phyloP scores from a whole-genome alignment of 179 eudicot species.

The Gypsophila paniculata region DNA sequence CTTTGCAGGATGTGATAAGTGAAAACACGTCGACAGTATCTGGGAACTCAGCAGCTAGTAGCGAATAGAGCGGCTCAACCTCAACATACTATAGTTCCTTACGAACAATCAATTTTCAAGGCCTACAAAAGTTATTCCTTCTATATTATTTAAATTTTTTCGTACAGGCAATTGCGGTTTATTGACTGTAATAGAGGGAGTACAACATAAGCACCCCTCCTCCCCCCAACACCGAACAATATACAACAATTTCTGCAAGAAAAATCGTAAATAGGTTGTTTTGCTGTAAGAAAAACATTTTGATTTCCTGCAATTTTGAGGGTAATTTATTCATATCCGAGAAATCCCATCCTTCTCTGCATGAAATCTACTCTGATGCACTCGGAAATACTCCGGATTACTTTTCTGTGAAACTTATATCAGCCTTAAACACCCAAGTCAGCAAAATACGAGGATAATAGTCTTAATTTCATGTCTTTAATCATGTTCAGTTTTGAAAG shows the following conservation, averaged over 20 bases:
- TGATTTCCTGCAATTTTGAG: conserved; percentile 6
- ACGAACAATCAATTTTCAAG: conserved; percentile 6
- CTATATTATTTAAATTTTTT: neutral
- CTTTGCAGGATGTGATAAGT: conserved; percentile 32
- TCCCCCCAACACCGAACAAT: neutral
- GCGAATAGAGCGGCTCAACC: conserved; percentile 19
- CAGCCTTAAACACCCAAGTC: neutral
- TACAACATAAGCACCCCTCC: neutral
- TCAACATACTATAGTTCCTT: neutral
- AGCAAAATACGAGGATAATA: neutral
- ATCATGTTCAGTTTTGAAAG: too few relatives aligned
- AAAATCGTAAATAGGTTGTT: conserved; percentile 4
- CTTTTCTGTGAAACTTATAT: too few relatives aligned
- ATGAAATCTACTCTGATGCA: neutral
- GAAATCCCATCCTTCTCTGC: neutral
- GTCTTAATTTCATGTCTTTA: neutral
- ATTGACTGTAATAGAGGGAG: neutral
- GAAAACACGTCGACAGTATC: conserved; percentile 22
- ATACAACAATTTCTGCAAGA: conserved; percentile 9
- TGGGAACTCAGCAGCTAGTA: conserved; percentile 14
- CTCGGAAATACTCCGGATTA: neutral
- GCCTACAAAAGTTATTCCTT: neutral
- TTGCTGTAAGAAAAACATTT: conserved; percentile 6
- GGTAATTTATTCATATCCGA: conserved; percentile 17
- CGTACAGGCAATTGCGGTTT: neutral